phyloP scores from a whole-genome alignment of 129 eudicot species.

The Flaveria brownii region DNA sequence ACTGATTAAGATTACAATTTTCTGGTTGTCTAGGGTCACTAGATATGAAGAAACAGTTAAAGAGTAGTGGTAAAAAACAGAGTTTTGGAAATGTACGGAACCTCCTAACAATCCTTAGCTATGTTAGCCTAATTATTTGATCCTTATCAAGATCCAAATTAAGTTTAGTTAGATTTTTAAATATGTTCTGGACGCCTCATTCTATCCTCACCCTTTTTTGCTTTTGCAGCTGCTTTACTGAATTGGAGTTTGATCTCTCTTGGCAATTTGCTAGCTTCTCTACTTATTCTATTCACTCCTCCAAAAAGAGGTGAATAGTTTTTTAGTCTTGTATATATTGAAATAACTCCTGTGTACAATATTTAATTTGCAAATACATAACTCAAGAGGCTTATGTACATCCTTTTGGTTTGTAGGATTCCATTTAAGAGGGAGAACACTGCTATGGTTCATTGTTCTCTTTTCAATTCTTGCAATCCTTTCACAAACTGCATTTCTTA shows the following conservation, averaged over 20 bases:
- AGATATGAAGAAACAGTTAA: neutral
- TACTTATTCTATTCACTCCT: slow-evolving; percentile 57
- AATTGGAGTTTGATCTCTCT: slow-evolving; percentile 90
- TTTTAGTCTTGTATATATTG: slow-evolving; percentile 1
- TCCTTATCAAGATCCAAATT: neutral
- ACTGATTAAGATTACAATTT: neutral
- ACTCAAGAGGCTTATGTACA: neutral
- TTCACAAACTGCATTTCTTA: slow-evolving; percentile 42
- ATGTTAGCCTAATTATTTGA: neutral
- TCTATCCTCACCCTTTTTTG: slow-evolving; percentile 6
- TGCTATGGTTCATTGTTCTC: slow-evolving; percentile 40
- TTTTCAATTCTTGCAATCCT: slow-evolving; percentile 41
- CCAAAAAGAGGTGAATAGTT: slow-evolving; percentile 67
- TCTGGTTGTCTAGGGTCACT: neutral
- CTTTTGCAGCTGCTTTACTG: slow-evolving; percentile 77
- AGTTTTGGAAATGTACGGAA: neutral
- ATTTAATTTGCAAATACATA: neutral
- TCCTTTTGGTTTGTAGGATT: slow-evolving; percentile 30
- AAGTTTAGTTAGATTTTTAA: neutral
- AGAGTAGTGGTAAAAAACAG: neutral
- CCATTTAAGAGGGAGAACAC: slow-evolving; percentile 28
- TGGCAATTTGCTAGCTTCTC: slow-evolving; percentile 64
- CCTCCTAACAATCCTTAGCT: neutral
- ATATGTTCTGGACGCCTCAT: neutral
- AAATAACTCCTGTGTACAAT: neutral